Conservation (phyloP, 805 yeast genomes). For the Kuraishia ogatae region DNA sequence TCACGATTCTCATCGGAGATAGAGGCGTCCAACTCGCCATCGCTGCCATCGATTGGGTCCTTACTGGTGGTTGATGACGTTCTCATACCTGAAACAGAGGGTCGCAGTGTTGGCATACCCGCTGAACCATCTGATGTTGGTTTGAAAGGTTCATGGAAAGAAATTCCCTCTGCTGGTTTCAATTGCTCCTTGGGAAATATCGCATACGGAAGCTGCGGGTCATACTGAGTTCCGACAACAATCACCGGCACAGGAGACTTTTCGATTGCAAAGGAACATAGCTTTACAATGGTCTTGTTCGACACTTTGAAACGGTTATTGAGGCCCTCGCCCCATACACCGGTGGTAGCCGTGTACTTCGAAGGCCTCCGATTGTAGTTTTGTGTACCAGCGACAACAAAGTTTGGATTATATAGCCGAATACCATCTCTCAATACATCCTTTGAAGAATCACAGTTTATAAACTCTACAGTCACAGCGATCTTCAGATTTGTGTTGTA, state of each 20-base stretch:
- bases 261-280: conserved; percentile 6
- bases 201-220: neutral
- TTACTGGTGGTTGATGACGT: neutral
- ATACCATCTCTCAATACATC: conserved; percentile 45
- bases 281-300: conserved; percentile 4
- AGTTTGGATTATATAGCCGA: conserved; percentile 48
- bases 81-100: neutral
- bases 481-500: conserved; percentile 29
- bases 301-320: conserved; percentile 7
- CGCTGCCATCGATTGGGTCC: neutral
- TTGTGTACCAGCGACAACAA: conserved; percentile 34
- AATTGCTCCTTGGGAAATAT: neutral
- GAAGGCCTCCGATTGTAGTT: neutral
- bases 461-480: conserved; percentile 49
- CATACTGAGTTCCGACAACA: conserved; percentile 3
- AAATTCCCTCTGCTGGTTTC: neutral
- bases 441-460: conserved; percentile 35
- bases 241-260: conserved; percentile 8
- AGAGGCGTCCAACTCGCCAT: neutral
- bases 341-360: neutral
- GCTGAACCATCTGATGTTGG: neutral
- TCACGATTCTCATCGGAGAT: neutral
- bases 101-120: neutral
- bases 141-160: neutral
- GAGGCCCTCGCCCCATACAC: conserved; percentile 4